Conservation (phyloP, 2,329 filamentous ascomycete genomes). For the Cytospora schulzeri region DNA sequence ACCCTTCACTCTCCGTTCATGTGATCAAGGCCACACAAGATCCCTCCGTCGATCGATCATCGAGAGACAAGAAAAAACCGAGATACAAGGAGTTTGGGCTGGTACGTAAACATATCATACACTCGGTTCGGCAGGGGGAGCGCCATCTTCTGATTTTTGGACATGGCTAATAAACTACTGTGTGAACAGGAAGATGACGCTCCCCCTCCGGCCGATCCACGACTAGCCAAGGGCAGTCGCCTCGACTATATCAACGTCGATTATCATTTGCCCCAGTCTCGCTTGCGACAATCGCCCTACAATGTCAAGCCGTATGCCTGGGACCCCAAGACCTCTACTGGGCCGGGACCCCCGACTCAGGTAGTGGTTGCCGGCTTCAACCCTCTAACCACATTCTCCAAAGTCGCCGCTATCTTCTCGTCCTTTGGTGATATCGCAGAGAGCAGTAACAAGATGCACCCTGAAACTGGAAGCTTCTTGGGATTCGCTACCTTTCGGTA, state of each 20-base stretch:
- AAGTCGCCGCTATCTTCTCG: constrained; percentile 75
- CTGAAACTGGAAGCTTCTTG: constrained; percentile 88
- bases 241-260: constrained; percentile 70
- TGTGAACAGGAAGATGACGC: constrained; percentile 75
- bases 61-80: constrained; percentile 58
- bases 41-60: constrained; percentile 56
- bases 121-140: constrained; percentile 51
- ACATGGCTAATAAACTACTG: constrained; percentile 49
- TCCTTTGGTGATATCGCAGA: constrained; percentile 86
- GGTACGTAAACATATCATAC: constrained; percentile 60
- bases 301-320: constrained; percentile 79
- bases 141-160: constrained; percentile 52
- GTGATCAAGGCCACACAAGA: constrained; percentile 64
- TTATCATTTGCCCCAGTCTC: constrained; percentile 71
- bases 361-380: constrained; percentile 97
- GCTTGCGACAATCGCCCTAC: constrained; percentile 73
- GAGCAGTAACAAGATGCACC: constrained; percentile 92
- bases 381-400: constrained; percentile 78
- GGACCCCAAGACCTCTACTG: constrained; percentile 81
- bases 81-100: constrained; percentile 65
- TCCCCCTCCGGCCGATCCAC: constrained; percentile 75
- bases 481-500: constrained; percentile 93
- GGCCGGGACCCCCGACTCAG: constrained; percentile 85
- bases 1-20: constrained; percentile 55
- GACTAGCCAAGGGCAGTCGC: constrained; percentile 69